phyloP scores from a whole-genome alignment of 192 early-diverging fungal species.

The Chytriomyces sp. region DNA sequence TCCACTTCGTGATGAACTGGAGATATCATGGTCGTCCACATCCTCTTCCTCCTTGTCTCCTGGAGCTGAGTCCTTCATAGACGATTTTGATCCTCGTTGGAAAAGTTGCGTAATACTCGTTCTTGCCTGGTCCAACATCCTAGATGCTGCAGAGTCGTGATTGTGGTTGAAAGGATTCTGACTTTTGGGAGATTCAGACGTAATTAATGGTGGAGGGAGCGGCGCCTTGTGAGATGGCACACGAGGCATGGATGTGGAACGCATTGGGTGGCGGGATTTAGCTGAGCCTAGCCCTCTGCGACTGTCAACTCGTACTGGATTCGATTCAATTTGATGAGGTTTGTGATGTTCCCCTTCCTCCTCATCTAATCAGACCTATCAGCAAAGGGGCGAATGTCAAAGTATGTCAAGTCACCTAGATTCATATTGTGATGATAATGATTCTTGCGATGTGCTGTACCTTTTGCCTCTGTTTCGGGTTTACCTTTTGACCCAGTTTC shows the following conservation, averaged over 20 bases:
- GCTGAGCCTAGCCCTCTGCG: too few species aligned
- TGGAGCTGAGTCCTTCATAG: not conserved
- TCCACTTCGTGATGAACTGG: not conserved
- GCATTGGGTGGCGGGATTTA: too few species aligned
- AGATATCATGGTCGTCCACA: conserved; percentile 9
- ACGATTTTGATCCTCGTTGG: not conserved
- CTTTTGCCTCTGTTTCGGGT: too few species aligned
- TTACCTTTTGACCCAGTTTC: too few species aligned
- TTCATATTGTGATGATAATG: too few species aligned
- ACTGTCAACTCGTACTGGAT: too few species aligned
- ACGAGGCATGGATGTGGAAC: not conserved
- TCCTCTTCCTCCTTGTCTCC: not conserved
- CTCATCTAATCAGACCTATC: not conserved
- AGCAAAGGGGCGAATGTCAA: not conserved
- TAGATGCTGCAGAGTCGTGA: not conserved
- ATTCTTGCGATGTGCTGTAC: too few species aligned
- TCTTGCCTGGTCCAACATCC: not conserved
- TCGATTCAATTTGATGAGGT: not conserved
- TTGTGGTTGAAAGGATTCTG: not conserved
- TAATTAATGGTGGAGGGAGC: not conserved
- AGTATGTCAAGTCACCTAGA: too few species aligned
- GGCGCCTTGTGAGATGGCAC: not conserved
- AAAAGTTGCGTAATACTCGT: conserved; percentile 8
- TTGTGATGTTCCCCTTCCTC: not conserved
- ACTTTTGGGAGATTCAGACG: not conserved